Percentiles rank a stretch among this genome's conserved stretches.
Conservation (phyloP, 192 early-diverging fungal species). For the Linnemannia zychae region DNA sequence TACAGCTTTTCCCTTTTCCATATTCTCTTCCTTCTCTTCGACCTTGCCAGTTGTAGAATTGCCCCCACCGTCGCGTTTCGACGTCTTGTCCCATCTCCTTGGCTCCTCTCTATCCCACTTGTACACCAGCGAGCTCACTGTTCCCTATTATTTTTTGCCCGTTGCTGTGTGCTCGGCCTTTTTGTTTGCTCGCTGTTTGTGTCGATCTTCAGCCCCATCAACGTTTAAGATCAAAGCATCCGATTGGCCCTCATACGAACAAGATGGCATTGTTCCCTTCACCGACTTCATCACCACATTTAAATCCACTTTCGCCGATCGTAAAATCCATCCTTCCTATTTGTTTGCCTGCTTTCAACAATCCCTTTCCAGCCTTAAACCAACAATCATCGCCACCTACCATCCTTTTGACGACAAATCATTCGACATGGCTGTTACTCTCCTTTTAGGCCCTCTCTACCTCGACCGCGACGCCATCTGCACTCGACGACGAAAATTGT, state of each 20-base stretch:
- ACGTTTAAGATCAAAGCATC: background rate
- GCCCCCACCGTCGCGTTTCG: background rate
- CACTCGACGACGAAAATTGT: background rate
- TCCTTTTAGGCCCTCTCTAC: background rate
- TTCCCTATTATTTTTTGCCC: background rate
- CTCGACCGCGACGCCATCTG: background rate
- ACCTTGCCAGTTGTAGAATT: background rate
- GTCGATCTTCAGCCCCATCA: background rate
- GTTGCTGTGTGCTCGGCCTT: background rate
- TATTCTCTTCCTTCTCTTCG: background rate
- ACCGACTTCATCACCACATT: background rate
- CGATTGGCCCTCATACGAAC: constrained; percentile 20
- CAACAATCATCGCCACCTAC: background rate
- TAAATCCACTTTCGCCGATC: background rate
- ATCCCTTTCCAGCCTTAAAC: background rate
- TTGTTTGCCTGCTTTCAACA: background rate
- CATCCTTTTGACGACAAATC: background rate
- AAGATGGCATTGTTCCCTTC: background rate
- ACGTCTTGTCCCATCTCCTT: background rate
- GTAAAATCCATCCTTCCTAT: background rate
- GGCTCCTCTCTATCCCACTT: background rate
- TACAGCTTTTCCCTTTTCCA: background rate
- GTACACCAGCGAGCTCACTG: background rate
- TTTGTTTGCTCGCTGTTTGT: background rate
- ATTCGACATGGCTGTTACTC: background rate